phyloP scores from a whole-genome alignment of 768 basidiomycete genomes.

The Termitomyces sp. region DNA sequence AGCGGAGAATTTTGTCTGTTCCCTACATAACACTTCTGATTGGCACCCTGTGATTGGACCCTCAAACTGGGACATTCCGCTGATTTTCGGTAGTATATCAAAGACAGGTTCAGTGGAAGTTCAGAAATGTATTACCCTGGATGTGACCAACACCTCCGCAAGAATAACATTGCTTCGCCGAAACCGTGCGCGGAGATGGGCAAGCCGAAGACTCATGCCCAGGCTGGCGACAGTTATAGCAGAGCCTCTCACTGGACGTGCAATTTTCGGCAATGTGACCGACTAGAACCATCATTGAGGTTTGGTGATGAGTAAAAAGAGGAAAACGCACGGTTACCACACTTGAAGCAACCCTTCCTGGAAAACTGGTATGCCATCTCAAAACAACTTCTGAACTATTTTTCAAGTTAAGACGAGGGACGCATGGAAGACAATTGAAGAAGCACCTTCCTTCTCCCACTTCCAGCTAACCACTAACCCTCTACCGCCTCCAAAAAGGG shows the following conservation, averaged over 20 bases:
- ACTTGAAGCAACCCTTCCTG: conserved; percentile 91
- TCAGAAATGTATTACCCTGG: conserved; percentile 37
- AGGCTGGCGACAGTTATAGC: conserved; percentile 94
- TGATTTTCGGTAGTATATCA: conserved; percentile 14
- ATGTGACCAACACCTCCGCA: conserved; percentile 93
- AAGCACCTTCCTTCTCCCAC: conserved; percentile 70
- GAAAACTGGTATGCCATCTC: conserved; percentile 81
- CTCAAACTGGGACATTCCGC: conserved; percentile 84
- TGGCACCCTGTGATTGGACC: conserved; percentile 54
- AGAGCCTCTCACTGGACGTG: conserved; percentile 82
- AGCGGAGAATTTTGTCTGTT: background rate
- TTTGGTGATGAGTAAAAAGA: background rate
- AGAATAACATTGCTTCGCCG: conserved; percentile 89
- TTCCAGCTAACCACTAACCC: conserved; percentile 65
- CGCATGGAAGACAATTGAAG: background rate
- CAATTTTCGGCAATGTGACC: conserved; percentile 94
- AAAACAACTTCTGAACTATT: conserved; percentile 34
- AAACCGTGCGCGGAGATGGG: conserved; percentile 76
- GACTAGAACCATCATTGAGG: conserved; percentile 41
- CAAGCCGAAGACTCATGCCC: conserved; percentile 91
- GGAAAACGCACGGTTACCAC: conserved; percentile 74
- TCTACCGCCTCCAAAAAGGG: conserved; percentile 61
- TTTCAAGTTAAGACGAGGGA: conserved; percentile 9
- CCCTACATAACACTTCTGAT: conserved; percentile 83
- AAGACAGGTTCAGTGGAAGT: background rate